Evolutionary conservation across 495 filamentous ascomycete species (phyloP).

Genomic region (Penicilliopsis zonata): DNA sequence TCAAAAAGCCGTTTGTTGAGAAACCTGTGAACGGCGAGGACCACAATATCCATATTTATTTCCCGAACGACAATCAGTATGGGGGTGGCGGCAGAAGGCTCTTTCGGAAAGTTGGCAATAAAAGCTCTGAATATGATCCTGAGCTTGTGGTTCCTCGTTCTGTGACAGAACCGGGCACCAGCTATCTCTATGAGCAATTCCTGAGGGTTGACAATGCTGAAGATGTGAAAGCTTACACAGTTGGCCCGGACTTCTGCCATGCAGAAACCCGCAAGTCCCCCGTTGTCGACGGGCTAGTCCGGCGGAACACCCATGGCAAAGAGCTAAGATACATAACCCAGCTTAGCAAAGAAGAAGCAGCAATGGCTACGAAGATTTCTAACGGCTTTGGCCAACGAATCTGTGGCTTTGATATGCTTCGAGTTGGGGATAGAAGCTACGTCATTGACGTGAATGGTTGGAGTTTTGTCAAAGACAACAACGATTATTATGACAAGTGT

Average conservation of each 20-base stretch:
- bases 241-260: conserved; percentile 87
- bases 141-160: conserved; percentile 63
- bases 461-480: conserved; percentile 99
- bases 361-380: conserved; percentile 81
- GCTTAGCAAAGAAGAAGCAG: conserved; percentile 66
- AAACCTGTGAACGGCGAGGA: conserved; percentile 98
- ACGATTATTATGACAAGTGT: conserved; percentile 92
- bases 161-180: conserved; percentile 62
- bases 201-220: conserved; percentile 91
- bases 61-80: conserved; percentile 56
- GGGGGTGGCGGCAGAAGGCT: conserved; percentile 84
- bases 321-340: conserved; percentile 91
- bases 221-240: conserved; percentile 97
- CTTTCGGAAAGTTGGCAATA: conserved; percentile 95
- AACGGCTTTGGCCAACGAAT: conserved; percentile 89
- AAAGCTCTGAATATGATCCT: conserved; percentile 86
- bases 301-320: conserved; percentile 93
- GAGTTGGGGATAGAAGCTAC: conserved; percentile 78
- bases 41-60: conserved; percentile 98
- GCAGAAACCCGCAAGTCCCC: conserved; percentile 95
- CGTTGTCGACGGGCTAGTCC: conserved; percentile 90
- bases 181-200: conserved; percentile 95
- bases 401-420: conserved; percentile 91
- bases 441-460: conserved; percentile 99
- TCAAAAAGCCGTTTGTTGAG: conserved; percentile 94